A percentile compares a stretch with the other conserved stretches of the same genome.
phyloP scores from a whole-genome alignment of 352 stramenopile genomes.

The Pythium brachiatum region DNA sequence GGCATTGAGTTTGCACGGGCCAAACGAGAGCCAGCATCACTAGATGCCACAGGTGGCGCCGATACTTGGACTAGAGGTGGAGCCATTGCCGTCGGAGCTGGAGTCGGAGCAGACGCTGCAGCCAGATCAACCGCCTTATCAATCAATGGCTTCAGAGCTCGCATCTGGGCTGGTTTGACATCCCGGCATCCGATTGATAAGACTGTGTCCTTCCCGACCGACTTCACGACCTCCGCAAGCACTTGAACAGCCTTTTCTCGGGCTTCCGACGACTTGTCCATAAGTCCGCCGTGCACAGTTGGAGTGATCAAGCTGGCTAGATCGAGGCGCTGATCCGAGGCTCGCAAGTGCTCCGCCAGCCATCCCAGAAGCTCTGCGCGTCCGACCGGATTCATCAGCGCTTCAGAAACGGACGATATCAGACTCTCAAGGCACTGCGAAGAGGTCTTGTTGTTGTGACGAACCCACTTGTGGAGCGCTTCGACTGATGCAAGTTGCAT shows the following conservation, averaged over 20 bases:
- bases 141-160: conserved; percentile 80
- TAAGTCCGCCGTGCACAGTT: conserved; percentile 69
- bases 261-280: conserved; percentile 82
- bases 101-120: neutral
- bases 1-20: conserved; percentile 17
- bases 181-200: conserved; percentile 70
- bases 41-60: neutral
- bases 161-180: conserved; percentile 86
- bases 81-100: neutral
- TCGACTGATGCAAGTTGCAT: conserved; percentile 81
- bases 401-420: conserved; percentile 62
- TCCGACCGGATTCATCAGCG: conserved; percentile 72
- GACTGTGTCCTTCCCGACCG: conserved; percentile 70
- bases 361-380: conserved; percentile 74
- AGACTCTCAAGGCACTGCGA: conserved; percentile 68
- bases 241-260: conserved; percentile 78
- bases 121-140: conserved; percentile 61
- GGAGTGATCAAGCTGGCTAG: conserved; percentile 60
- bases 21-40: conserved; percentile 5
- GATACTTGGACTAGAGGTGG: conserved; percentile 1
- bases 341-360: conserved; percentile 63
- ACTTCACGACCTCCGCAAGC: conserved; percentile 80
- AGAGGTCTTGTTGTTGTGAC: conserved; percentile 68
- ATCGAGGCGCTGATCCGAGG: conserved; percentile 61
- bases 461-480: conserved; percentile 81